These are phyloP conservation scores for Podaxis sp. DNA, from an alignment of 768 basidiomycete genomes.

Conservation along the genomic window DNA sequence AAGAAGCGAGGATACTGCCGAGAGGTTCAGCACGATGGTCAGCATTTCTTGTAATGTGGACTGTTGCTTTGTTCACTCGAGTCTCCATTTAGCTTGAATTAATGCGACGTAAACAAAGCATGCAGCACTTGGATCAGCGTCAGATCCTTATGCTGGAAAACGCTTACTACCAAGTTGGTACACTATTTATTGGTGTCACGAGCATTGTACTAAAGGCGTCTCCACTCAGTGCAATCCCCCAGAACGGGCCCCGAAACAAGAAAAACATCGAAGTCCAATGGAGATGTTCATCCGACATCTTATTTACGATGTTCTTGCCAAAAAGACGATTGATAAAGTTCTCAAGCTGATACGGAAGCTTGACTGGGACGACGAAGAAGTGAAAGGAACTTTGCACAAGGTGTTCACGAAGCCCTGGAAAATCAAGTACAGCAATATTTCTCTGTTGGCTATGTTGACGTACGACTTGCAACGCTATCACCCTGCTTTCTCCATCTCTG, in stretches of 20 bases:
- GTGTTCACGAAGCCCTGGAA: slow-evolving; percentile 99
- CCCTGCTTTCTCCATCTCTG: slow-evolving; percentile 80
- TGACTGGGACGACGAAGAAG: slow-evolving; percentile 83
- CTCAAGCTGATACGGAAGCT: slow-evolving; percentile 90
- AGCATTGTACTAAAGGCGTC: neutral
- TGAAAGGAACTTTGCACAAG: slow-evolving; percentile 71
- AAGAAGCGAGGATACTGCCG: slow-evolving; percentile 82
- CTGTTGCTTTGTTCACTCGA: neutral
- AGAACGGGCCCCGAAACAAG: slow-evolving; percentile 81
- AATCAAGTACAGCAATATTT: slow-evolving; percentile 88
- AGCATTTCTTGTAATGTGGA: slow-evolving; percentile 18
- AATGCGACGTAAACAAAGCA: slow-evolving; percentile 91
- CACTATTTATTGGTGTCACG: neutral
- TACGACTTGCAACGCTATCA: slow-evolving; percentile 95
- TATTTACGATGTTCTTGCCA: slow-evolving; percentile 90
- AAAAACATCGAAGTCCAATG: slow-evolving; percentile 82
- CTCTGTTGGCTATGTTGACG: slow-evolving; percentile 89
- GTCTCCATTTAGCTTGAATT: slow-evolving; percentile 70
- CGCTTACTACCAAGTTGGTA: slow-evolving; percentile 89
- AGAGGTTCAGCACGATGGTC: slow-evolving; percentile 89
- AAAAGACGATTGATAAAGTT: slow-evolving; percentile 95
- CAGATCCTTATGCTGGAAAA: slow-evolving; percentile 92
- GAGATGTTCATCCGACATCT: slow-evolving; percentile 95
- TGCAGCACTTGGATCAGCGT: slow-evolving; percentile 91
- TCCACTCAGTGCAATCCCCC: slow-evolving; percentile 87